Conservation (phyloP, 495 filamentous ascomycete genomes). For the Pyronema domesticum region DNA sequence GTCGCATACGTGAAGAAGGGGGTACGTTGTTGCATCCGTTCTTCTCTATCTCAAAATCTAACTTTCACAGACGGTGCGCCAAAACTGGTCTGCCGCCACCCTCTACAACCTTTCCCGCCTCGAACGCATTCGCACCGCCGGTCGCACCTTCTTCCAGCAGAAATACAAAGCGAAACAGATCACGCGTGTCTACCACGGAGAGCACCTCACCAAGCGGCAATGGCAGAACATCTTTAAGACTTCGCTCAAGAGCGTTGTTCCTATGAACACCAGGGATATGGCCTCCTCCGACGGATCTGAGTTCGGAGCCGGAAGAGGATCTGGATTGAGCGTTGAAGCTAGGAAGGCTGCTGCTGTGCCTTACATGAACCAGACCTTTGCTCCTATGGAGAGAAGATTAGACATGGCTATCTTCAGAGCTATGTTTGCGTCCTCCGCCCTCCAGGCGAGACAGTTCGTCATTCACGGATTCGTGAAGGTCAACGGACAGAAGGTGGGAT, state of each 20-base stretch:
- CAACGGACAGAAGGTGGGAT: constrained; percentile 79
- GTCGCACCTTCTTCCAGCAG: constrained; percentile 78
- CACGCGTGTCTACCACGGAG: constrained; percentile 78
- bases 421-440: constrained; percentile 82
- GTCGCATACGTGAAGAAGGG: constrained; percentile 34
- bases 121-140: constrained; percentile 22
- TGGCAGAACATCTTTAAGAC: constrained; percentile 85
- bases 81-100: constrained; percentile 96
- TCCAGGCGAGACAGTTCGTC: constrained; percentile 86
- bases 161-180: constrained; percentile 82
- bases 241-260: constrained; percentile 56
- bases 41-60: constrained; percentile 1
- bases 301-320: constrained; percentile 62
- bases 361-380: constrained; percentile 85
- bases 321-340: constrained; percentile 35
- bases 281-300: constrained; percentile 65
- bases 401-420: constrained; percentile 85
- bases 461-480: constrained; percentile 85
- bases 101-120: constrained; percentile 56
- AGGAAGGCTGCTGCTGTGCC: constrained; percentile 35
- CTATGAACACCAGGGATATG: constrained; percentile 63
- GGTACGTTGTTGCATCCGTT: constrained; percentile 28
- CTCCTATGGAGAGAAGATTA: constrained; percentile 71
- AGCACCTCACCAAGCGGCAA: constrained; percentile 72
- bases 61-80: constrained; percentile 62